Conservation (phyloP, 371 early-diverging fungal genomes). For the Apophysomyces trapeziformis region DNA sequence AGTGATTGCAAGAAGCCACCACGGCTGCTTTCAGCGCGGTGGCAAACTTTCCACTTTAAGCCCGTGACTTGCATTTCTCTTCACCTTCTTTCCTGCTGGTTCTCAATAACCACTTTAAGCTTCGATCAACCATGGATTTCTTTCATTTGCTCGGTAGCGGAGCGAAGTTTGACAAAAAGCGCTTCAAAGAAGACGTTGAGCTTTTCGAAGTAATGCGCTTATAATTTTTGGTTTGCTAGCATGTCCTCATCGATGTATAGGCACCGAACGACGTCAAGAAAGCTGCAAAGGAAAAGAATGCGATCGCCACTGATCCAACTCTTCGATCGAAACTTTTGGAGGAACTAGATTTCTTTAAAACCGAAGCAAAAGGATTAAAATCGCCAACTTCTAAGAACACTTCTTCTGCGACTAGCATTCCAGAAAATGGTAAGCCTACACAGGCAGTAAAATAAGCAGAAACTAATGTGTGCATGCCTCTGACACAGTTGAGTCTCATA, state of each 20-base stretch:
- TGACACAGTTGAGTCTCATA: slow-evolving; percentile 6
- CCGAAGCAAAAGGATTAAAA: slow-evolving; percentile 15
- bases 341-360: slow-evolving; percentile 54
- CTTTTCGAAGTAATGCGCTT: slow-evolving; percentile 64
- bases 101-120: neutral
- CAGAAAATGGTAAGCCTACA: neutral
- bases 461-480: neutral
- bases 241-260: slow-evolving; percentile 18
- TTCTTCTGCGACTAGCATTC: neutral
- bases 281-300: slow-evolving; percentile 31
- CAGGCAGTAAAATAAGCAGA: too few relatives aligned
- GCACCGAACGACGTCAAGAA: slow-evolving; percentile 10
- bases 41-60: too few relatives aligned
- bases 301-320: slow-evolving; percentile 40
- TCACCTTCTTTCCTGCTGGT: neutral
- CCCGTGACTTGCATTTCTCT: neutral
- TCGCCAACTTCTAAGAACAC: neutral
- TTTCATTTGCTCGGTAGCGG: slow-evolving; percentile 85
- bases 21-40: too few relatives aligned
- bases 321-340: slow-evolving; percentile 41
- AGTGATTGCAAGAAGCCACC: too few relatives aligned
- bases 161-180: slow-evolving; percentile 80
- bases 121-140: slow-evolving; percentile 64
- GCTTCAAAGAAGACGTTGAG: slow-evolving; percentile 75
- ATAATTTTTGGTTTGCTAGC: slow-evolving; percentile 5